A percentile compares a stretch with the other conserved stretches of the same genome.
Evolutionary conservation across 768 basidiomycete genomes (phyloP).

Genomic region (Goffeauzyma gilvescens): DNA sequence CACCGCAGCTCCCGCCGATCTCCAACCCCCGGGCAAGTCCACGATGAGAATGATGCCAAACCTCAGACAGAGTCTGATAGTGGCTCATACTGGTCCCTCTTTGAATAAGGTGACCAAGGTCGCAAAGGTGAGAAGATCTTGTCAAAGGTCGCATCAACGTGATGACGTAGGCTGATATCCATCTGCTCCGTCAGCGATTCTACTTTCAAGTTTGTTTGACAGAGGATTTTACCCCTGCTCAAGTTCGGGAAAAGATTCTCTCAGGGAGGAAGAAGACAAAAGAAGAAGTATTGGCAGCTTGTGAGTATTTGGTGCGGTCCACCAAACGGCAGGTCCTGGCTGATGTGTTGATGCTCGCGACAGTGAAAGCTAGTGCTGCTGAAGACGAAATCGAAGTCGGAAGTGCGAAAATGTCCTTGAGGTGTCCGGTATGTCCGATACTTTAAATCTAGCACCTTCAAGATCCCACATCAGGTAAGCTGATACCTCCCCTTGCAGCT

Average conservation of each 20-base stretch:
- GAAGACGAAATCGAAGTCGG: slow-evolving; percentile 84
- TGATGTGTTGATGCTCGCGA: background rate
- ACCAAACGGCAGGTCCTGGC: no score
- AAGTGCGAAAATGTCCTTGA: slow-evolving; percentile 71
- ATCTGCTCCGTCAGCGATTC: slow-evolving; percentile 46
- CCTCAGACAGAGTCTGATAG: slow-evolving; percentile 11
- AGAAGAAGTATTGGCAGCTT: slow-evolving; percentile 46
- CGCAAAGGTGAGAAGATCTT: slow-evolving; percentile 23
- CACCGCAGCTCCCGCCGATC: slow-evolving; percentile 27
- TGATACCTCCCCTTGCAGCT: slow-evolving; percentile 37
- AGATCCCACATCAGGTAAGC: no score
- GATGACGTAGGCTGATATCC: background rate
- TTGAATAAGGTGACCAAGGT: slow-evolving; percentile 30
- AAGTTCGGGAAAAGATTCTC: slow-evolving; percentile 51
- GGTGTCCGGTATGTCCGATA: slow-evolving; percentile 73
- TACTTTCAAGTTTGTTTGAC: slow-evolving; percentile 70
- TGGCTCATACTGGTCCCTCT: slow-evolving; percentile 27
- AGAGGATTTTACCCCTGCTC: slow-evolving; percentile 50
- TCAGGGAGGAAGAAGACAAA: slow-evolving; percentile 47
- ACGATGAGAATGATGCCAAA: slow-evolving; percentile 9
- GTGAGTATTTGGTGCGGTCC: slow-evolving; percentile 40
- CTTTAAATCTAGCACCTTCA: no score
- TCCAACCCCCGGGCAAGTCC: no score
- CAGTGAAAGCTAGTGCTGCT: slow-evolving; percentile 43
- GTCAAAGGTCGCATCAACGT: background rate